Base-by-base conservation (phyloP, 108 stramenopile genomes). In the Fragilariopsis cylindrus region DNA sequence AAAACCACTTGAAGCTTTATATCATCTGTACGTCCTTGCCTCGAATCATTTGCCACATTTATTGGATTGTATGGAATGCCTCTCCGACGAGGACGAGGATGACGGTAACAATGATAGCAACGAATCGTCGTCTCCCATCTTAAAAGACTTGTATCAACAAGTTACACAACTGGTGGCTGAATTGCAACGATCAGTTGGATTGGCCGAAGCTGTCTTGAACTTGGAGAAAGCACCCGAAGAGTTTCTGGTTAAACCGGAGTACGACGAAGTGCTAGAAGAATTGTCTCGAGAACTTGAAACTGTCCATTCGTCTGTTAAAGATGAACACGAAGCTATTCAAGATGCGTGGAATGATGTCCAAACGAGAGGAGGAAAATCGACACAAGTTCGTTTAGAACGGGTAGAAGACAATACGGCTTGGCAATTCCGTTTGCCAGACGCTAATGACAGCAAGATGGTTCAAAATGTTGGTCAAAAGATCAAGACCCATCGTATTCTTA, bases 181-280 rank as follows among this genome's bases (percentile, higher is more conserved):
- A 68, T 70, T 90, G 48, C 62, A 19, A 4, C 76, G 73, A 7
- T 80, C 81, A 44, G 69, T 79, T 7, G 75, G 72, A 13, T 73
- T 96, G 41, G 88, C 83, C 7, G 87, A 89, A 57, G 76, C 80
- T 18, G 95, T 93, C 4, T 72, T 96, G 66, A 92, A 96, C 83
- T 76, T 96, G 60, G 83, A 92, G 64, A 57, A 57, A 7, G 95
- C 92, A 15, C 95, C 95, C 3, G 88, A 96, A 4, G 97, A 98
- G 41, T 97, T 93, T 50, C 55, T 91, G 39, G 82, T 98, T 69
- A 86, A 91, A 48, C 74, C 93, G 6, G 56, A 60, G 5, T 86
- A 87, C 72, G 70, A 85, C 70, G 74, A 73, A n/a, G 85, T 87
- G 47, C 85, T 99, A 8, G 78, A 50, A 3, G 93, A 95, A 41